These are phyloP conservation scores for Spirogloea muscicola DNA, from an alignment of 139 green algal genomes.

Conservation along the genomic window DNA sequence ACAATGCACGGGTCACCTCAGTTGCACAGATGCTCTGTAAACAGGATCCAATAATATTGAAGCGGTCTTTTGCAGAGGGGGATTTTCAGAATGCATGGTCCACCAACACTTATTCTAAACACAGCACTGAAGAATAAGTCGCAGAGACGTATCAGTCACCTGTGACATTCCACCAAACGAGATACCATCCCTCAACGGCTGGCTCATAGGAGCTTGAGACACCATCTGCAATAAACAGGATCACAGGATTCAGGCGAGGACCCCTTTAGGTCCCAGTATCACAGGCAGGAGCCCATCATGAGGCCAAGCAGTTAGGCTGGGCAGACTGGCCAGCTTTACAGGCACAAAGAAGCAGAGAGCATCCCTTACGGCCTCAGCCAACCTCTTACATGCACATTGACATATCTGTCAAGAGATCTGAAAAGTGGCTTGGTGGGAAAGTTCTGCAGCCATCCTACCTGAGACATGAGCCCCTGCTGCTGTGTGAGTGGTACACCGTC, in stretches of 20 bases:
- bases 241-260: not conserved
- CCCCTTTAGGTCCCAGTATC: not conserved
- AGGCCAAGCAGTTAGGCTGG: not conserved
- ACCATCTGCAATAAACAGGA: not conserved
- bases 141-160: slow-evolving; percentile 1
- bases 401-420: too few relatives aligned
- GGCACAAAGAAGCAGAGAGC: not conserved
- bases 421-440: not conserved
- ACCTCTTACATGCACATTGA: too few relatives aligned
- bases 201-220: not conserved
- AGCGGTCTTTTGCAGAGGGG: too few relatives aligned
- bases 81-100: too few relatives aligned
- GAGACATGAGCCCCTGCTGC: not conserved
- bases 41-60: not conserved
- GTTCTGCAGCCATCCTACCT: not conserved
- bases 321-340: not conserved
- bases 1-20: not conserved
- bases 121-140: not conserved
- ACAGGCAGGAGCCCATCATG: not conserved
- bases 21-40: not conserved
- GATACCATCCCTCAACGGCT: slow-evolving; percentile 9
- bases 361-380: not conserved
- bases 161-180: slow-evolving; percentile 23
- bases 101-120: not conserved
- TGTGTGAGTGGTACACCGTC: not conserved